Evolutionary conservation across 2,329 filamentous ascomycete genomes (phyloP).

Genomic region (Emergomyces africanus): DNA sequence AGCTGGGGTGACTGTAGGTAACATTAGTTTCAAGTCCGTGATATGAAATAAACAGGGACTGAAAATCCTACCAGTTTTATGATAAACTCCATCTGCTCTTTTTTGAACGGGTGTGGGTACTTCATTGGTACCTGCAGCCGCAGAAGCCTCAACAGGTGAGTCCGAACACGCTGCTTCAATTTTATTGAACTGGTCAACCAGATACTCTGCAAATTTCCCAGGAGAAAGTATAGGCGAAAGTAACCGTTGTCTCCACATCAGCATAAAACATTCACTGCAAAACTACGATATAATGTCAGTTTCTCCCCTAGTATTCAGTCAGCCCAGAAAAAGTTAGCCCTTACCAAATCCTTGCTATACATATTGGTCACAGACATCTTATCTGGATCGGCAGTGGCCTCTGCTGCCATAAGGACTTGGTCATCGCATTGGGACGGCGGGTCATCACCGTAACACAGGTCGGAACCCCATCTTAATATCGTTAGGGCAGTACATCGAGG

Average conservation of each 20-base stretch:
- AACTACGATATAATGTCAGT: conserved; percentile 6
- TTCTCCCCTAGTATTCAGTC: not conserved
- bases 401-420: not conserved
- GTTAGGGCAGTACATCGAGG: not conserved
- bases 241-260: conserved; percentile 11
- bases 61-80: conserved; percentile 4
- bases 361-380: conserved; percentile 7
- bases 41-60: not conserved
- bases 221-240: conserved; percentile 9
- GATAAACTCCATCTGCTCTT: not conserved
- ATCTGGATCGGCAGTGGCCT: conserved; percentile 1
- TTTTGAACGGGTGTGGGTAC: not conserved
- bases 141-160: not conserved
- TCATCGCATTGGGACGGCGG: conserved; percentile 6
- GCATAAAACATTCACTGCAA: conserved; percentile 12
- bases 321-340: not conserved
- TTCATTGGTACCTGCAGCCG: not conserved
- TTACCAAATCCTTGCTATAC: conserved; percentile 10
- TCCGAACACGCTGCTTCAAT: conserved; percentile 8
- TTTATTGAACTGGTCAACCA: conserved; percentile 10
- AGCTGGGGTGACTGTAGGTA: conserved; percentile 4
- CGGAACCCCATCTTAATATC: conserved; percentile 4
- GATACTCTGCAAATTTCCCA: conserved; percentile 9
- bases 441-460: conserved; percentile 8
- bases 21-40: not conserved